Evolutionary conservation across 2,329 filamentous ascomycete species (phyloP).

Genomic region (Pseudogymnoascus sp.): DNA sequence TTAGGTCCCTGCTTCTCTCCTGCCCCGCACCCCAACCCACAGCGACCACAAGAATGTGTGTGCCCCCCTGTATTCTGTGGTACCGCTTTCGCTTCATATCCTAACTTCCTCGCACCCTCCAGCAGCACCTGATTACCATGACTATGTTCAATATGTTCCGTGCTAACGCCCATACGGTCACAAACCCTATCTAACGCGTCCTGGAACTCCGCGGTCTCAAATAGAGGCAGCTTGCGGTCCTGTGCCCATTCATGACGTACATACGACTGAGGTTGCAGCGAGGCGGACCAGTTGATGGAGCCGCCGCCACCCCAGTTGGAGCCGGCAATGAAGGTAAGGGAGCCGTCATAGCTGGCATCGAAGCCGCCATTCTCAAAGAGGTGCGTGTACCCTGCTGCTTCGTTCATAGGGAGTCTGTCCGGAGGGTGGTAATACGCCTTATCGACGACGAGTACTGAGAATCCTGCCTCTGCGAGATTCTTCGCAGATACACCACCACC

Average conservation of each 20-base stretch:
- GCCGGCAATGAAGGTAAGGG: constrained; percentile 57
- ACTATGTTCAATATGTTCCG: constrained; percentile 62
- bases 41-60: constrained; percentile 66
- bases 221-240: constrained; percentile 60
- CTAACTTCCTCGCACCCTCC: constrained; percentile 65
- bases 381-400: constrained; percentile 50
- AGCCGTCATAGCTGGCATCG: constrained; percentile 46
- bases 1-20: constrained; percentile 72
- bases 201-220: constrained; percentile 67
- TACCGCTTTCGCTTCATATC: constrained; percentile 60
- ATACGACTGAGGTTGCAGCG: constrained; percentile 59
- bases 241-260: constrained; percentile 77
- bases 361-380: constrained; percentile 64
- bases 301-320: constrained; percentile 79
- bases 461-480: constrained; percentile 67
- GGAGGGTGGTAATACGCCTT: constrained; percentile 72
- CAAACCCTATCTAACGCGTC: constrained; percentile 73
- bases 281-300: constrained; percentile 75
- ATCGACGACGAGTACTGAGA: constrained; percentile 71
- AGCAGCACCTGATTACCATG: constrained; percentile 63
- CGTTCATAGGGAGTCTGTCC: constrained; percentile 65
- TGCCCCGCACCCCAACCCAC: constrained; percentile 53
- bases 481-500: constrained; percentile 78
- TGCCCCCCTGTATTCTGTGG: constrained; percentile 72
- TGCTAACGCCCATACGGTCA: constrained; percentile 66